Percentiles rank a stretch among this genome's conserved stretches.
Conservation (phyloP, 768 basidiomycete genomes). For the Gelatoporia subvermispora region DNA sequence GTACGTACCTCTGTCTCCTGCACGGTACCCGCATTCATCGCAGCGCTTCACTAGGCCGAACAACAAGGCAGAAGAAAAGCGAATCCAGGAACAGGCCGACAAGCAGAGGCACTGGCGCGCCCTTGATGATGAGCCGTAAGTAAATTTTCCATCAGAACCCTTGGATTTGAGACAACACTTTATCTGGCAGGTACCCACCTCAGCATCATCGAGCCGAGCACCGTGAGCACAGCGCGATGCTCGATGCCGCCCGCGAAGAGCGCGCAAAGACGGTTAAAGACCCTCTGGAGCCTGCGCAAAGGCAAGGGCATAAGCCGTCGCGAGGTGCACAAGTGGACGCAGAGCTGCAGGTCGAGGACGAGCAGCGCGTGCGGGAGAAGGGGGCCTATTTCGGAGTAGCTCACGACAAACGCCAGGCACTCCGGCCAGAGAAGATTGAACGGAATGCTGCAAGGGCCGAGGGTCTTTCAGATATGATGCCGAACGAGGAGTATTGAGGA, state of each 20-base stretch:
- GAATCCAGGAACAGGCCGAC: not conserved
- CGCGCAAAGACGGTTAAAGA: conserved; percentile 31
- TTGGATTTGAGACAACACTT: no score
- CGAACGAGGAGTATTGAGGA: no score
- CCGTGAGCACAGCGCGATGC: conserved; percentile 27
- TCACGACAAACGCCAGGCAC: no score
- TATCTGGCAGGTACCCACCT: no score
- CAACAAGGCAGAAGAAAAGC: no score
- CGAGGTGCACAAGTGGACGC: conserved; percentile 56
- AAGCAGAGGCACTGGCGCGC: not conserved
- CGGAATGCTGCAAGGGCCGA: no score
- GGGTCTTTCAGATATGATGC: no score
- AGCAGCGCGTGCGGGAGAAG: conserved; percentile 41
- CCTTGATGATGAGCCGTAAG: conserved; percentile 9
- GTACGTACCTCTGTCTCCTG: conserved; percentile 21
- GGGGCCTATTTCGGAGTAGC: conserved; percentile 11
- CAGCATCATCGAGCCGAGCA: no score
- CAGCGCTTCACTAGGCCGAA: no score
- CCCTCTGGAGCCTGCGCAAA: conserved; percentile 44
- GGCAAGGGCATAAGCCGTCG: conserved; percentile 55
- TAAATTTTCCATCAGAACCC: no score
- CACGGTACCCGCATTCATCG: conserved; percentile 24
- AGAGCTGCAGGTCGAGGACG: conserved; percentile 48
- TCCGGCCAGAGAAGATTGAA: no score
- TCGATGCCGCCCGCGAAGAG: conserved; percentile 21